A percentile compares a stretch with the other conserved stretches of the same genome.
These are phyloP conservation scores for Pseudomicrostroma phylloplanum DNA, from an alignment of 1,284 basidiomycete genomes.

Conservation along the genomic window DNA sequence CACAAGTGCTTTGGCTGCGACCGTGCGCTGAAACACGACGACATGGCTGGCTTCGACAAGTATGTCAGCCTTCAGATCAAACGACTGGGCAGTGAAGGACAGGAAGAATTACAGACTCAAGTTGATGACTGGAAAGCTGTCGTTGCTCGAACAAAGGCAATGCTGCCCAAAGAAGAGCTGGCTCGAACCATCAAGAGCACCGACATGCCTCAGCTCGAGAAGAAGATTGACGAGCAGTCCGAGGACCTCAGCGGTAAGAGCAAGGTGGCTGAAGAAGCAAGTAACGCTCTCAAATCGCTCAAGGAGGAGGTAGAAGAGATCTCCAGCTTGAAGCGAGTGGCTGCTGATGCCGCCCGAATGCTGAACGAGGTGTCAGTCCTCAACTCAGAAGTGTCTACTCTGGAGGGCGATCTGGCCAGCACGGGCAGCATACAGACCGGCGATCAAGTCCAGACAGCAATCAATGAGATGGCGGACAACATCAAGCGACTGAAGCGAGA, in stretches of 20 bases:
- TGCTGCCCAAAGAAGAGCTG: constrained; percentile 9
- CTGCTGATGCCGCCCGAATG: constrained; percentile 26
- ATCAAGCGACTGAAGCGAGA: constrained; percentile 33
- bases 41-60: constrained; percentile 52
- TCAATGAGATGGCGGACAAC: constrained; percentile 27
- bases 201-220: constrained; percentile 56
- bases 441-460: constrained; percentile 33
- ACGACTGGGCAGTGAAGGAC: constrained; percentile 56
- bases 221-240: constrained; percentile 61
- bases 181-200: constrained; percentile 22
- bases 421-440: constrained; percentile 35
- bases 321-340: constrained; percentile 22
- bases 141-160: background rate
- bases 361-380: constrained; percentile 20
- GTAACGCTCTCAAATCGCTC: constrained; percentile 18
- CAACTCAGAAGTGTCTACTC: constrained; percentile 22
- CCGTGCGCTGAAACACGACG: constrained; percentile 62
- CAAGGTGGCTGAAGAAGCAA: constrained; percentile 40
- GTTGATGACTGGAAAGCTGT: constrained; percentile 52
- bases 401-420: constrained; percentile 29
- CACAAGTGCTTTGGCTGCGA: constrained; percentile 72
- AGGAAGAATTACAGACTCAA: constrained; percentile 60
- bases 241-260: constrained; percentile 20
- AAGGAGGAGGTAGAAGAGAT: constrained; percentile 29
- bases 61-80: constrained; percentile 36